A percentile compares a stretch with the other conserved stretches of the same genome.
Evolutionary conservation across 345 rosid genomes (phyloP).

Genomic region (Eucalyptus regnans): DNA sequence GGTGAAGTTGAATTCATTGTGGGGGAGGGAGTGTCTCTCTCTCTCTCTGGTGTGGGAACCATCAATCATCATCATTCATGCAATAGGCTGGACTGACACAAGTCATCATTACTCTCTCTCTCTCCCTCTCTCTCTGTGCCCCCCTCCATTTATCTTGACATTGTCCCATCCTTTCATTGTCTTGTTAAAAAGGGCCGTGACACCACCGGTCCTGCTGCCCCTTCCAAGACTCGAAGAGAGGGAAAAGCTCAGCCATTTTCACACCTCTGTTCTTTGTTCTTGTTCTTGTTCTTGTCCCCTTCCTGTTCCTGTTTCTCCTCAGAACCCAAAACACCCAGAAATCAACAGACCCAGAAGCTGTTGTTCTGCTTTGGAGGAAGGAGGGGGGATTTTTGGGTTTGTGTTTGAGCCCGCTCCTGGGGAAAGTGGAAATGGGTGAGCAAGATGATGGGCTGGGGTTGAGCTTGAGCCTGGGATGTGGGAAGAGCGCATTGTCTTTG

Average conservation of each 20-base stretch:
- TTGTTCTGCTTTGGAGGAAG: not conserved
- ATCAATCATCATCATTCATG: not conserved
- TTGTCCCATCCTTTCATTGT: not conserved
- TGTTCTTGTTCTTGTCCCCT: not conserved
- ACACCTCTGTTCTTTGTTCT: not conserved
- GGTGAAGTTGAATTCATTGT: not conserved
- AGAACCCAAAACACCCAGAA: not conserved
- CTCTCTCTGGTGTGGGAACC: not conserved
- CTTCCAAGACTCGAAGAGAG: not conserved
- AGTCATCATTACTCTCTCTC: not conserved
- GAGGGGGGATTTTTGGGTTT: not conserved
- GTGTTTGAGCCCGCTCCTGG: not conserved
- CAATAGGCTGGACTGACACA: not conserved
- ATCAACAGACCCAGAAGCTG: not conserved
- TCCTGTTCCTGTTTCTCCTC: not conserved
- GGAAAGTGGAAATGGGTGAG: not conserved
- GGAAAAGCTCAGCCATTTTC: not conserved
- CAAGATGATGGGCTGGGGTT: not conserved
- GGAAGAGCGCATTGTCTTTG: not conserved
- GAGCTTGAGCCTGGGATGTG: not conserved
- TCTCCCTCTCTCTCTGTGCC: not conserved
- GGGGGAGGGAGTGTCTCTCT: not conserved
- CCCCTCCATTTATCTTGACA: not conserved
- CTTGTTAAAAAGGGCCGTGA: not conserved
- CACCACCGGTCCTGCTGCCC: not conserved